A percentile compares a stretch with the other conserved stretches of the same genome.
Conservation (phyloP, 495 filamentous ascomycete species). For the Tuber brumale region DNA sequence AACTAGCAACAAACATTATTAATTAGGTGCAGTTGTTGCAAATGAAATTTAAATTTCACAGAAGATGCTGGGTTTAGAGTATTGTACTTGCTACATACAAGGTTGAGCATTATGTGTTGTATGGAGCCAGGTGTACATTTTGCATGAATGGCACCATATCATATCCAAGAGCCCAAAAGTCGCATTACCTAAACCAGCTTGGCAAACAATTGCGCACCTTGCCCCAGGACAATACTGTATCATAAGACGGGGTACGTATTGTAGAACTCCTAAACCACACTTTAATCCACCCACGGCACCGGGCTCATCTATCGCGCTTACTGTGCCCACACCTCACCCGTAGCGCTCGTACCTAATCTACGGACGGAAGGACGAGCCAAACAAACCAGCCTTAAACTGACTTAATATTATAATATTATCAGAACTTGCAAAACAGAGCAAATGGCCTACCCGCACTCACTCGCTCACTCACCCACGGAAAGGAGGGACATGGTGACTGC, state of each 20-base stretch:
- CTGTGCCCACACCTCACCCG: neutral
- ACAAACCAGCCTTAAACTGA: neutral
- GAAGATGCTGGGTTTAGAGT: no score
- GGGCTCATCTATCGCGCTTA: neutral
- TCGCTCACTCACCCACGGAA: neutral
- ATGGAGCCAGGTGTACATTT: no score
- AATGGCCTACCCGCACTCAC: neutral
- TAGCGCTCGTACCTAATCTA: neutral
- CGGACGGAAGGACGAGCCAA: neutral
- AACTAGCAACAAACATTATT: no score
- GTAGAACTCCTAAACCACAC: neutral
- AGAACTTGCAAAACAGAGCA: neutral
- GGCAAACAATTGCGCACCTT: slow-evolving; percentile 3
- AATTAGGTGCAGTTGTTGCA: no score
- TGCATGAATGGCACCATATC: neutral
- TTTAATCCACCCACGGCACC: neutral
- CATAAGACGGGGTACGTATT: neutral
- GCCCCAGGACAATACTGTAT: neutral
- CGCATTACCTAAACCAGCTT: neutral
- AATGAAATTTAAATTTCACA: no score
- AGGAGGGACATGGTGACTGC: neutral
- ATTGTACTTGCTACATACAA: no score
- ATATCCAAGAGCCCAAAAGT: neutral
- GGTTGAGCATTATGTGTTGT: no score
- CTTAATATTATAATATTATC: neutral